Base-by-base conservation (phyloP, 2,329 filamentous ascomycete genomes). In the Orbilia quercus region DNA sequence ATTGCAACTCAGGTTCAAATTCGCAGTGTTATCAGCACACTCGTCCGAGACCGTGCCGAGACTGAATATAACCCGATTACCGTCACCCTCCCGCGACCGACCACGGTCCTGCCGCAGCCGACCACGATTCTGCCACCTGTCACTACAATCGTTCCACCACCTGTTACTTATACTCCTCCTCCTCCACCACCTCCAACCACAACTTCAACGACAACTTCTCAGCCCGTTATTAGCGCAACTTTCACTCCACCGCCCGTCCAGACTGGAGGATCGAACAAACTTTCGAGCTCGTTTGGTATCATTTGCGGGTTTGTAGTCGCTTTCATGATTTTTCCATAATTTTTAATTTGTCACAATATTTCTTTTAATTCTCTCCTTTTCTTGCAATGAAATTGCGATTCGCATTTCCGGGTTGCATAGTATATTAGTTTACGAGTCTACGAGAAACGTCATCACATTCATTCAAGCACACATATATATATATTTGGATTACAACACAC, bases 201-300 rank as follows among this genome's bases (percentile, higher is more conserved):
- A n/a, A 7, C 44, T 18, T 16, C 18, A 25, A 9, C 44, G 22
- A 20, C 44, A 9, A 40, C 28, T 5, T 31, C 28, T 31, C n/a
- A n/a, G n/a, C n/a, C n/a, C n/a, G n/a, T n/a, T n/a, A n/a, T n/a
- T n/a, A n/a, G n/a, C n/a, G n/a, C n/a, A n/a, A 31, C 28, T 9
- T 31, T 5, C 9, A 31, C 28, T 31, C 28, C 28, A 31, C 40
- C 40, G 40, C 40, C 62, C 28, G 28, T 36, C n/a, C 38, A 40
- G 34, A 70, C 55, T 22, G 65, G 65, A 14, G 55, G 36, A 5
- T 55, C 65, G 6, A 60, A 62, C 31, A 70, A 57, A 44, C 55
- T 60, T 25, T 60, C 65, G 3, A 38, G 55, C 38, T 36, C 54
- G 16, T 28, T 44, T 12, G 65, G 55, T 23, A 45, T 44, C 28